These are phyloP conservation scores for Amanita inopinata DNA, from an alignment of 768 basidiomycete species.

Conservation along the genomic window DNA sequence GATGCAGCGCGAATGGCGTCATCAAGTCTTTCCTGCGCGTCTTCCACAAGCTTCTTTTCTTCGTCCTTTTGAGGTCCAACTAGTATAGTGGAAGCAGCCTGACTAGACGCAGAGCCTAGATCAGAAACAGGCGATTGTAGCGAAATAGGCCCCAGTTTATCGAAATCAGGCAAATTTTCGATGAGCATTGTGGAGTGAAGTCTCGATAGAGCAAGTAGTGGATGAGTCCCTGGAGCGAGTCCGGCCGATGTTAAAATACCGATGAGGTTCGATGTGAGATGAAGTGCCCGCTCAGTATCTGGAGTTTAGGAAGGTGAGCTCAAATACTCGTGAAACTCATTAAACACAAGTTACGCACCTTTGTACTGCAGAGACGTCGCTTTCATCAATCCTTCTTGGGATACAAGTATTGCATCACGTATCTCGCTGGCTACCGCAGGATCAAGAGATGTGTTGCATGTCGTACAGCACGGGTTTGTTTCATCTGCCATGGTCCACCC, in stretches of 20 bases:
- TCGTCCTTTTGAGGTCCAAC: not conserved
- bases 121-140: conserved; percentile 14
- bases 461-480: conserved; percentile 37
- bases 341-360: conserved; percentile 27
- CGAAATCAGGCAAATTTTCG: conserved; percentile 29
- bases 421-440: conserved; percentile 37
- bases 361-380: conserved; percentile 51
- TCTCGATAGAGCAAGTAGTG: conserved; percentile 66
- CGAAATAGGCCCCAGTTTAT: too few relatives aligned
- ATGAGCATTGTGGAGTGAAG: conserved; percentile 64
- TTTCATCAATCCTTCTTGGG: conserved; percentile 68
- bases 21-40: conserved; percentile 49
- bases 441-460: conserved; percentile 39
- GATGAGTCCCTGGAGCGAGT: conserved; percentile 61
- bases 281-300: conserved; percentile 52
- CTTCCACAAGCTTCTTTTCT: conserved; percentile 7
- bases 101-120: not conserved
- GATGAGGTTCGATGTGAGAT: conserved; percentile 55
- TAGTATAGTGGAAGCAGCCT: not conserved
- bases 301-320: conserved; percentile 2
- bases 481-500: conserved; percentile 33
- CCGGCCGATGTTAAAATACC: conserved; percentile 51
- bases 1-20: conserved; percentile 50
- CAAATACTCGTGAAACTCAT: not conserved
- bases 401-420: conserved; percentile 56